A percentile compares a stretch with the other conserved stretches of the same genome.
These are phyloP conservation scores for Mycena chlorophos DNA, from an alignment of 768 basidiomycete genomes.

Conservation along the genomic window DNA sequence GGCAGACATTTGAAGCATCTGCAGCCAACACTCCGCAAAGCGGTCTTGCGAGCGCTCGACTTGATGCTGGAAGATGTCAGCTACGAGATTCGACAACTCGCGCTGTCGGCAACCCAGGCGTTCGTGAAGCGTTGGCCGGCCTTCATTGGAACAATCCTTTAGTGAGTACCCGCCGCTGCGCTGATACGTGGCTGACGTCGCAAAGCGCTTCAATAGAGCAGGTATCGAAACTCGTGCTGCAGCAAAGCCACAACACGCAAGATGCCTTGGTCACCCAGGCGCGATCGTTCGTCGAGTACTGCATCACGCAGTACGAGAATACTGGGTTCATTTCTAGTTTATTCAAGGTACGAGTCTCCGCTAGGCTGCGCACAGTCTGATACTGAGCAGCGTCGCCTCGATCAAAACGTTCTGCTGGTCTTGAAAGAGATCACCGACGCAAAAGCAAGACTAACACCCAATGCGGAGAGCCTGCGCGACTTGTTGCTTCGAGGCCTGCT, in stretches of 20 bases:
- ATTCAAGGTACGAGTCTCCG: slow-evolving; percentile 48
- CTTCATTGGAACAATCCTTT: slow-evolving; percentile 52
- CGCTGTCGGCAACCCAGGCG: slow-evolving; percentile 59
- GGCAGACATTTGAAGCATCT: slow-evolving; percentile 53
- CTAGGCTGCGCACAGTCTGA: slow-evolving; percentile 2
- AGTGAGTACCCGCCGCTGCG: slow-evolving; percentile 39
- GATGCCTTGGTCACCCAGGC: slow-evolving; percentile 62
- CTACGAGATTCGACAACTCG: slow-evolving; percentile 67
- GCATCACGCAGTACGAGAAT: slow-evolving; percentile 53
- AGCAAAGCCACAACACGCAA: slow-evolving; percentile 51
- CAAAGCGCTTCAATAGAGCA: slow-evolving; percentile 55
- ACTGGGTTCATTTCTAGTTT: slow-evolving; percentile 59
- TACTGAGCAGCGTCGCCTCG: slow-evolving; percentile 43
- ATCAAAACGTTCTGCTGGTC: slow-evolving; percentile 52
- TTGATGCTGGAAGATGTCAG: slow-evolving; percentile 54
- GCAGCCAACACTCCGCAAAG: slow-evolving; percentile 51
- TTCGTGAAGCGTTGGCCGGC: slow-evolving; percentile 62
- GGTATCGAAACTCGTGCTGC: slow-evolving; percentile 47
- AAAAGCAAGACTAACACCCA: slow-evolving; percentile 33
- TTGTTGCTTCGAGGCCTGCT: slow-evolving; percentile 59
- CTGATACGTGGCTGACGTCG: neutral
- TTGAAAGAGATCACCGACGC: slow-evolving; percentile 48
- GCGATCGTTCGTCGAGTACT: slow-evolving; percentile 52
- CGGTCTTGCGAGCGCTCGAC: slow-evolving; percentile 53
- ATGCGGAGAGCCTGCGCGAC: slow-evolving; percentile 42